Evolutionary conservation across 1,139 yeast species (phyloP).

Genomic region (Hyphopichia wangnamkhiaoensis): DNA sequence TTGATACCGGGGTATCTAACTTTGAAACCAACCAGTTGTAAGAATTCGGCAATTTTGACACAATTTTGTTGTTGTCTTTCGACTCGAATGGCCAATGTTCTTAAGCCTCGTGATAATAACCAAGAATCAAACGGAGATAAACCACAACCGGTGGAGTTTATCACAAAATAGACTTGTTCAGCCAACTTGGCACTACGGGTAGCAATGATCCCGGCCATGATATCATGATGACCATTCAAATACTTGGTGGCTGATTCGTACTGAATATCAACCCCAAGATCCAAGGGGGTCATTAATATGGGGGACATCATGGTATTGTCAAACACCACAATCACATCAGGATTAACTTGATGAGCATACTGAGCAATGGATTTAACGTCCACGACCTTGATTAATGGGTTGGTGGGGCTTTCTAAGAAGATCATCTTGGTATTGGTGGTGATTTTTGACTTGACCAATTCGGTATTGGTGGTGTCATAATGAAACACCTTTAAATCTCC

Average conservation of each 20-base stretch:
- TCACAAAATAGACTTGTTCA: constrained; percentile 68
- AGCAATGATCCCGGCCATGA: constrained; percentile 92
- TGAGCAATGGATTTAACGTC: constrained; percentile 69
- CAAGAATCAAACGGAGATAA: constrained; percentile 89
- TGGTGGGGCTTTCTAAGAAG: constrained; percentile 86
- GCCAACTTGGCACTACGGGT: constrained; percentile 65
- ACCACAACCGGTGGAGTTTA: constrained; percentile 90
- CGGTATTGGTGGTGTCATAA: constrained; percentile 77
- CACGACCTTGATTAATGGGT: constrained; percentile 85
- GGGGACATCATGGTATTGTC: constrained; percentile 98
- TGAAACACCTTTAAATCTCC: constrained; percentile 73
- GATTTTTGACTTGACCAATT: constrained; percentile 55
- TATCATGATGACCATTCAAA: constrained; percentile 90
- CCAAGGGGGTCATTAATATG: constrained; percentile 77
- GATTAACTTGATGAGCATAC: constrained; percentile 66
- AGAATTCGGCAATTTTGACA: constrained; percentile 68
- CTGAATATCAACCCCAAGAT: constrained; percentile 84
- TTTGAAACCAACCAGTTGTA: constrained; percentile 59
- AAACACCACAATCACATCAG: constrained; percentile 74
- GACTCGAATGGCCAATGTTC: constrained; percentile 79
- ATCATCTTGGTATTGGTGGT: constrained; percentile 65
- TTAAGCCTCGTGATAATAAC: constrained; percentile 82
- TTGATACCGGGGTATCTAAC: constrained; percentile 85
- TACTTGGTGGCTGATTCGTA: constrained; percentile 93
- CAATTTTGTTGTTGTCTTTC: constrained; percentile 88